Conservation (phyloP, 2,329 filamentous ascomycete genomes). For the Penicillium occitanis region DNA sequence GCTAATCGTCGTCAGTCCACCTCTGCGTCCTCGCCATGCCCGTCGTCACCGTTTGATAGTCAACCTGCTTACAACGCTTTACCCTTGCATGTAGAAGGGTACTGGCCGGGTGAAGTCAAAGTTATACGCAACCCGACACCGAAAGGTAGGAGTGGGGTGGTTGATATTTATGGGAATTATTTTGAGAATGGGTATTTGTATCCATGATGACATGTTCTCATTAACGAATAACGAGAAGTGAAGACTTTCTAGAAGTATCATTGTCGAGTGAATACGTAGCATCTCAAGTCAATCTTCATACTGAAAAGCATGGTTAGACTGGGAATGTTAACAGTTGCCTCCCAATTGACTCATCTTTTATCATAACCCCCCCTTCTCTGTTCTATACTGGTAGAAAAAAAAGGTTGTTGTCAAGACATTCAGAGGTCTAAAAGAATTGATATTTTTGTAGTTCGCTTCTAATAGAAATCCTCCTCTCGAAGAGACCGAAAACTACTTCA, state of each 20-base stretch:
- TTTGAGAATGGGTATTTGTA: constrained; percentile 56
- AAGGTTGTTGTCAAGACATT: neutral
- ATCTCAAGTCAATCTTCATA: neutral
- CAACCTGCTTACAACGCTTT: constrained; percentile 26
- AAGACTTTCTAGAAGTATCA: neutral
- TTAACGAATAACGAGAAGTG: neutral
- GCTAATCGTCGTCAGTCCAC: constrained; percentile 26
- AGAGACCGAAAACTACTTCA: neutral
- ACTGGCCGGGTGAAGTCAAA: constrained; percentile 61
- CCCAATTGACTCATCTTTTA: neutral
- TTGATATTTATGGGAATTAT: constrained; percentile 56
- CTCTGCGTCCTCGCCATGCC: neutral
- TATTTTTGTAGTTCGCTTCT: constrained; percentile 8
- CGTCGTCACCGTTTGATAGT: constrained; percentile 26
- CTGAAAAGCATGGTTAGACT: neutral
- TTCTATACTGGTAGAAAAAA: neutral
- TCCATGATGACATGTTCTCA: constrained; percentile 33
- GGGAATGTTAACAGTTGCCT: too few relatives aligned
- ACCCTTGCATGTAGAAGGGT: constrained; percentile 52
- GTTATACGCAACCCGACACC: constrained; percentile 51
- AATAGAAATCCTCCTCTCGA: constrained; percentile 4
- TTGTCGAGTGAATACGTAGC: neutral
- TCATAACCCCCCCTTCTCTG: neutral
- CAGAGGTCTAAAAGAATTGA: constrained; percentile 8
- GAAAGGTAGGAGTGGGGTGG: constrained; percentile 44